Evolutionary conservation across 2,329 filamentous ascomycete genomes (phyloP).

Genomic region (Sporothrix mexicana): DNA sequence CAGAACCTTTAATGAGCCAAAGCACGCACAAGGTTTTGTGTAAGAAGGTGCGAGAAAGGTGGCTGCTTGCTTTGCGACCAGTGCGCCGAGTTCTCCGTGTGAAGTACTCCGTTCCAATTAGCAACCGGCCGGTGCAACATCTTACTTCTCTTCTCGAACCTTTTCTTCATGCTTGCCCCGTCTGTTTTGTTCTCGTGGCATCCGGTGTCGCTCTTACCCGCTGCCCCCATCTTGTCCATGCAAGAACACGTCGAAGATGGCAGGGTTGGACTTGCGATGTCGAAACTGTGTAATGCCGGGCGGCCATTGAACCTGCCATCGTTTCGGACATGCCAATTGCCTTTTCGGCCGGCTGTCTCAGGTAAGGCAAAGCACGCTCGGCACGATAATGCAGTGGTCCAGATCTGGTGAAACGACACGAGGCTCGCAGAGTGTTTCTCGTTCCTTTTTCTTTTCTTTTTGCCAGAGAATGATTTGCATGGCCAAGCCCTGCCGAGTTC

Average conservation of each 20-base stretch:
- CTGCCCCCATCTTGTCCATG: neutral
- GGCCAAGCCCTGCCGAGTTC: neutral
- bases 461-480: neutral
- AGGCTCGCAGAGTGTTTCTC: neutral
- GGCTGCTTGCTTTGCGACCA: neutral
- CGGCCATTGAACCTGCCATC: neutral
- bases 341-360: neutral
- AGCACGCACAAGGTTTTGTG: neutral
- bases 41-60: neutral
- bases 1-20: neutral
- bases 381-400: neutral
- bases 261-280: neutral
- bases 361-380: too few relatives aligned
- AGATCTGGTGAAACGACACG: conserved; percentile 3
- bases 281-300: neutral
- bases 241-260: neutral
- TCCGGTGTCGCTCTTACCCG: conserved; percentile 1
- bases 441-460: neutral
- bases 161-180: neutral
- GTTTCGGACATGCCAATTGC: neutral
- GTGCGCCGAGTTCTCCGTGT: neutral
- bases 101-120: neutral
- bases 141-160: neutral
- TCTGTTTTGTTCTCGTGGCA: neutral
- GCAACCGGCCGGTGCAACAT: neutral